Conservation (phyloP, 192 early-diverging fungal genomes). For the Podila clonocystis region DNA sequence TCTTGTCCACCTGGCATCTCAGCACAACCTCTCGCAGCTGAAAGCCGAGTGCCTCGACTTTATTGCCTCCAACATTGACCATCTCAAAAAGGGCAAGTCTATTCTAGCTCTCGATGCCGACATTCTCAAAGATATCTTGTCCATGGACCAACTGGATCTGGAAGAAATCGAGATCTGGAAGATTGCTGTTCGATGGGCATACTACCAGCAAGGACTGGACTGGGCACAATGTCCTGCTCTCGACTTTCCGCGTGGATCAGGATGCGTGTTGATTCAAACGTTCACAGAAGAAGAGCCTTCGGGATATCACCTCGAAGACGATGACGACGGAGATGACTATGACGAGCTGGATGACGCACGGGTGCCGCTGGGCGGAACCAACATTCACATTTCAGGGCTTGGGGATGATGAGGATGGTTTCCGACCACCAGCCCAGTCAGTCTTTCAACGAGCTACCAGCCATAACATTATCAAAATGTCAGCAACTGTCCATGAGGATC, state of each 20-base stretch:
- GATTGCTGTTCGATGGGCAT: conserved; percentile 43
- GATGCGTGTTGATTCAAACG: conserved; percentile 32
- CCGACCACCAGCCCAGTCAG: conserved; percentile 15
- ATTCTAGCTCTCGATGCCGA: conserved; percentile 29
- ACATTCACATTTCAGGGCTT: neutral
- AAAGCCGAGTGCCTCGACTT: conserved; percentile 44
- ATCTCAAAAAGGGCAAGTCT: conserved; percentile 31
- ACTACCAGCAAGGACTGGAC: conserved; percentile 33
- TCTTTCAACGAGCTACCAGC: conserved; percentile 17
- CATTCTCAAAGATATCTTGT: conserved; percentile 39
- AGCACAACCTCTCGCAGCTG: conserved; percentile 13
- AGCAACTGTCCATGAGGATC: conserved; percentile 25
- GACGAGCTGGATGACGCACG: conserved; percentile 6
- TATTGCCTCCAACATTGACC: conserved; percentile 39
- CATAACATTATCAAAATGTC: conserved; percentile 18
- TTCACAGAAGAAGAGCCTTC: neutral
- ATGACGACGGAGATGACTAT: neutral
- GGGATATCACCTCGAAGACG: conserved; percentile 2
- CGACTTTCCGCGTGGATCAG: conserved; percentile 34
- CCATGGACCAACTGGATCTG: conserved; percentile 45
- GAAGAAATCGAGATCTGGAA: conserved; percentile 53
- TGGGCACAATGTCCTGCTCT: conserved; percentile 37
- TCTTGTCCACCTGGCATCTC: conserved; percentile 24
- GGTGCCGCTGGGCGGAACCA: neutral
- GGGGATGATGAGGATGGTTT: conserved; percentile 33